phyloP scores from a whole-genome alignment of 1,284 basidiomycete species.

The Rhodofomes roseus region DNA sequence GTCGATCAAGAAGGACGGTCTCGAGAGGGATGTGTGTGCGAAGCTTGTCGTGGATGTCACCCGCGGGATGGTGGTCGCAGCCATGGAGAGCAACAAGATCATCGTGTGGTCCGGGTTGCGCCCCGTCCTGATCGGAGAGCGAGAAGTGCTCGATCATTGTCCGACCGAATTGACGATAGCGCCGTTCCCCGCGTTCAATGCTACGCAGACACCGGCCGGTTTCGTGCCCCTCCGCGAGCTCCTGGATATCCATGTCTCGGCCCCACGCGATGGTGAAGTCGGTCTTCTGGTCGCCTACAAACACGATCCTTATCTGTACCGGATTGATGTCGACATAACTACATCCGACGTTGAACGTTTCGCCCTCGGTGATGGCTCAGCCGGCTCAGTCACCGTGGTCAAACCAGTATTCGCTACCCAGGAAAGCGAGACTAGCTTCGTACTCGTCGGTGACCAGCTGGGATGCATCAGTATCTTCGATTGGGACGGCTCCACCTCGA shows the following conservation, averaged over 20 bases:
- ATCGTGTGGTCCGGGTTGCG: conserved; percentile 47
- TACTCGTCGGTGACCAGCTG: conserved; percentile 54
- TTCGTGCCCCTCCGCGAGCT: conserved; percentile 10
- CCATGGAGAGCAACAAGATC: conserved; percentile 51
- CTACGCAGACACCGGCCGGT: conserved; percentile 13
- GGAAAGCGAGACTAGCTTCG: conserved; percentile 39
- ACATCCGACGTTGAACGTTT: conserved; percentile 32
- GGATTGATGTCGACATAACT: conserved; percentile 33
- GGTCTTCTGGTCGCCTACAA: conserved; percentile 44
- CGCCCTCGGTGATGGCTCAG: conserved; percentile 49
- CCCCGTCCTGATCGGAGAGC: conserved; percentile 9
- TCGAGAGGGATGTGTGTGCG: conserved; percentile 44
- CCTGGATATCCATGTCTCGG: conserved; percentile 23
- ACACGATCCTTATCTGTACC: conserved; percentile 45
- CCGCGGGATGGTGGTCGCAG: conserved; percentile 46
- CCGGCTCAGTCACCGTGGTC: conserved; percentile 44
- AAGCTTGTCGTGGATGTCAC: conserved; percentile 42
- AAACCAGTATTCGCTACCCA: conserved; percentile 42
- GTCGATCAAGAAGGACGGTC: conserved; percentile 36
- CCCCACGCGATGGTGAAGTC: conserved; percentile 9
- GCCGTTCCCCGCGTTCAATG: conserved; percentile 13
- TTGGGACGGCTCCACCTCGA: conserved; percentile 34
- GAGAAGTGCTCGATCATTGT: conserved; percentile 5
- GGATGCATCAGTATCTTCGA: conserved; percentile 60
- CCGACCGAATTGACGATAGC: conserved; percentile 28